phyloP scores from a whole-genome alignment of 108 stramenopile genomes.

The Hondaea fermentalgiana region DNA sequence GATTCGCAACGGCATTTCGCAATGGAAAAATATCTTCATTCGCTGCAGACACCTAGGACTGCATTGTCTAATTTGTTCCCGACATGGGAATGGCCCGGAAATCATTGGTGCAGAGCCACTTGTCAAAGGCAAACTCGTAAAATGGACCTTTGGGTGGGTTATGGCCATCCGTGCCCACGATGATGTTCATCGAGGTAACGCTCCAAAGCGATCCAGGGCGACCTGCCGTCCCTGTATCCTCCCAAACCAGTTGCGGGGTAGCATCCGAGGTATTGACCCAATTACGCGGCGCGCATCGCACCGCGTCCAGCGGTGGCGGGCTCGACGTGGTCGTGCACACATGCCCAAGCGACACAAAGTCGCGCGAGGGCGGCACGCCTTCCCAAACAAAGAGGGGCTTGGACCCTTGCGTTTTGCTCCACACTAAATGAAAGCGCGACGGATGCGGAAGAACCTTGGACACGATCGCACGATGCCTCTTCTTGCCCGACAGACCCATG shows the following conservation, averaged over 20 bases:
- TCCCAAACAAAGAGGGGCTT: conserved; percentile 14
- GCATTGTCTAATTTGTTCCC: too few species aligned
- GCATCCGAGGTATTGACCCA: neutral
- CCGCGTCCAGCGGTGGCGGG: neutral
- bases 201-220: conserved; percentile 4
- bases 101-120: conserved; percentile 6
- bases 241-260: neutral
- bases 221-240: neutral
- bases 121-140: neutral
- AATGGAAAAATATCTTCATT: too few species aligned
- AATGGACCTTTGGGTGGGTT: conserved; percentile 4
- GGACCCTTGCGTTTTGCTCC: neutral
- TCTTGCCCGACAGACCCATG: conserved; percentile 13
- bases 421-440: neutral
- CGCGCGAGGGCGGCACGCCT: neutral
- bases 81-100: conserved; percentile 1
- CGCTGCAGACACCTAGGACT: too few species aligned
- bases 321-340: neutral
- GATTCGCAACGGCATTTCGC: too few species aligned
- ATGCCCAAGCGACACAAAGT: conserved; percentile 1
- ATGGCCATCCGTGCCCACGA: conserved; percentile 2
- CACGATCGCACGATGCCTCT: neutral
- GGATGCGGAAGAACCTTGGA: conserved; percentile 1
- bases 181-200: neutral
- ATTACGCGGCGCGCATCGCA: neutral